Evolutionary conservation across 2,329 filamentous ascomycete species (phyloP).

Genomic region (Talaromyces islandicus): DNA sequence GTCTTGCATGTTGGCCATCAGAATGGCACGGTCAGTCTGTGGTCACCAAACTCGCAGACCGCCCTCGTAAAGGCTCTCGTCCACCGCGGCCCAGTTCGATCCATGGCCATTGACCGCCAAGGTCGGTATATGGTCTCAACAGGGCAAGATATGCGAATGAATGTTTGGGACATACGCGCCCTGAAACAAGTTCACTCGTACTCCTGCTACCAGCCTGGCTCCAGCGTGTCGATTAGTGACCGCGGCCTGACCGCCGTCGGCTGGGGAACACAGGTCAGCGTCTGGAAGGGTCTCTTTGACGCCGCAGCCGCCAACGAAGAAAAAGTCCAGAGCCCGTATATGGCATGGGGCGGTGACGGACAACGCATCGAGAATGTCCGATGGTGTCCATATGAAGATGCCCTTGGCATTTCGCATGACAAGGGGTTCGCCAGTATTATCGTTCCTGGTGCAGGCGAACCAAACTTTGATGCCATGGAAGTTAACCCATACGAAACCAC

Average conservation of each 20-base stretch:
- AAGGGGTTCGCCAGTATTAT: conserved; percentile 84
- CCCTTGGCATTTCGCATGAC: conserved; percentile 79
- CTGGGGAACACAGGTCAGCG: conserved; percentile 80
- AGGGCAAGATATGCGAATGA: conserved; percentile 84
- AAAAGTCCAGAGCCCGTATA: conserved; percentile 82
- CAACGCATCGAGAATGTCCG: conserved; percentile 70
- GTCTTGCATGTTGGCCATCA: conserved; percentile 90
- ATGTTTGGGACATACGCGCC: conserved; percentile 93
- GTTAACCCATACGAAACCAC: conserved; percentile 90
- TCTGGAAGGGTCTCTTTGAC: conserved; percentile 87
- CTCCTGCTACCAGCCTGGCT: conserved; percentile 73
- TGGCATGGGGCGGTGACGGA: conserved; percentile 86
- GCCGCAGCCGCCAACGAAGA: conserved; percentile 64
- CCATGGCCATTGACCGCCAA: conserved; percentile 77
- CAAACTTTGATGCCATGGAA: conserved; percentile 92
- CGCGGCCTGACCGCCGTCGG: conserved; percentile 80
- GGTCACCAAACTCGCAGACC: conserved; percentile 86
- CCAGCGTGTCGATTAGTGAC: conserved; percentile 82
- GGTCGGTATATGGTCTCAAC: conserved; percentile 94
- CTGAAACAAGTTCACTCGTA: conserved; percentile 91
- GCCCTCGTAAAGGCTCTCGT: conserved; percentile 87
- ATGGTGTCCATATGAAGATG: conserved; percentile 94
- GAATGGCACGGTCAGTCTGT: conserved; percentile 88
- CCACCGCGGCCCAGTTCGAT: conserved; percentile 81
- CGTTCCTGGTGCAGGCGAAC: conserved; percentile 89